Base-by-base conservation (phyloP, 1,284 basidiomycete species). In the Bjerkandera adusta region DNA sequence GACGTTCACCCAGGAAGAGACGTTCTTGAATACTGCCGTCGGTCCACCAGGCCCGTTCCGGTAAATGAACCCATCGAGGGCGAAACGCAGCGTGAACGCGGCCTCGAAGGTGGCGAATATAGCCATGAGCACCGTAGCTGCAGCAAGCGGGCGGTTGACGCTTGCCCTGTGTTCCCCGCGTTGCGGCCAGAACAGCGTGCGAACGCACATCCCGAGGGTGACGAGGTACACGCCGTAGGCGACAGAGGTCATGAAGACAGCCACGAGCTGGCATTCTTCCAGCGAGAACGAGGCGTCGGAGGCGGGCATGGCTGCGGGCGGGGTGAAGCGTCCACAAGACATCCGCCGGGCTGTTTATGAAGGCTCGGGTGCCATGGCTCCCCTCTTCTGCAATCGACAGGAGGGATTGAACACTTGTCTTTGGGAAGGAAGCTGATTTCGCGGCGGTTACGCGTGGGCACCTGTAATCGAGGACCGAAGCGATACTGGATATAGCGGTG, bases 31-130 rank as follows among this genome's bases (percentile, higher is more conserved):
- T 16, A 16, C 39, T 57, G 12, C 39, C n/a, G 32, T 22, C 0
- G 66, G 51, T 15, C 62, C 56, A 0, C 60, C 61, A 2, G 61
- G 37, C 0, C 60, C 62, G 2, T 59, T 30, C 30, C 55, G 63
- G 15, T 51, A 55, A 3, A 68, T 57, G 48, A 70, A 71, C 2
- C 65, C 69, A 11, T 68, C 59, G 16, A 70, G 55, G 39, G 68
- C 69, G 39, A 68, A 68, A 29, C 59, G 57, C 11, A 71, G 53
- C 22, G 65, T 63, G 41, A 69, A 66, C 7, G 65, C 58, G 13
- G 70, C 64, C 38, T 70, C 69, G 48, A 70, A 16, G 13, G 49
- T 51, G n/a, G 49, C 65, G 43, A 71, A 65, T 2, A 63, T 43
- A 41, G 66, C 63, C 64, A 70, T 67, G 10, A 63, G 45, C n/a